phyloP scores from a whole-genome alignment of 2,329 filamentous ascomycete genomes.

The Ophiostoma ulmi region DNA sequence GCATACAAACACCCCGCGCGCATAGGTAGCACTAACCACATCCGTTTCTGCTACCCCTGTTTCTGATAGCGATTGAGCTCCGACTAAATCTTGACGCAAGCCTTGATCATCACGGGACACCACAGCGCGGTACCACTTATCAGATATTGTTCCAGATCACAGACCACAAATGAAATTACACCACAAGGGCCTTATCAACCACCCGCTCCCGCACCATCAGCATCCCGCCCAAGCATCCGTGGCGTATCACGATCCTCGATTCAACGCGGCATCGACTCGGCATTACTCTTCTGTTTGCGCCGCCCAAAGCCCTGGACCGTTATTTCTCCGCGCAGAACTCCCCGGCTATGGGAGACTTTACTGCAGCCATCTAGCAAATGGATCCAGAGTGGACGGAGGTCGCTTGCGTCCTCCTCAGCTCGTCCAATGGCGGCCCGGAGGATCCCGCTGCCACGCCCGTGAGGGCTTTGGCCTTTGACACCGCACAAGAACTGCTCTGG shows the following conservation, averaged over 20 bases:
- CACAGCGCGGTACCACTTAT: conserved; percentile 9
- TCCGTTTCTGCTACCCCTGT: conserved; percentile 13
- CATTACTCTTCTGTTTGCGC: not conserved
- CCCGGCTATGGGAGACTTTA: conserved; percentile 25
- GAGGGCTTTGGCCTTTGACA: conserved; percentile 83
- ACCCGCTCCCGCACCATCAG: not conserved
- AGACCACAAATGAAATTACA: not conserved
- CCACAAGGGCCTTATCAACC: not conserved
- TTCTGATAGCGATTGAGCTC: conserved; percentile 17
- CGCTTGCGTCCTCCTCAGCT: conserved; percentile 71
- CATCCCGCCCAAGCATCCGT: not conserved
- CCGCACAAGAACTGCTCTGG: conserved; percentile 85
- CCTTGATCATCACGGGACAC: not conserved
- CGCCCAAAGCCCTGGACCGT: not conserved
- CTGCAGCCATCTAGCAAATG: conserved; percentile 24
- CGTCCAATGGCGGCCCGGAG: conserved; percentile 63
- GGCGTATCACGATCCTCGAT: not conserved
- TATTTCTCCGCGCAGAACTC: not conserved
- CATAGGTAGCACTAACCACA: not conserved
- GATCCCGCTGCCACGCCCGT: conserved; percentile 59
- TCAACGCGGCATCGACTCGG: not conserved
- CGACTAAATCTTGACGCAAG: conserved; percentile 11
- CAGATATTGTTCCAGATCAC: not conserved
- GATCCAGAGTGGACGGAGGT: conserved; percentile 41
- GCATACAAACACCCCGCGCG: not conserved